Conservation (phyloP, 257 asterid species). For the Sherardia arvensis region DNA sequence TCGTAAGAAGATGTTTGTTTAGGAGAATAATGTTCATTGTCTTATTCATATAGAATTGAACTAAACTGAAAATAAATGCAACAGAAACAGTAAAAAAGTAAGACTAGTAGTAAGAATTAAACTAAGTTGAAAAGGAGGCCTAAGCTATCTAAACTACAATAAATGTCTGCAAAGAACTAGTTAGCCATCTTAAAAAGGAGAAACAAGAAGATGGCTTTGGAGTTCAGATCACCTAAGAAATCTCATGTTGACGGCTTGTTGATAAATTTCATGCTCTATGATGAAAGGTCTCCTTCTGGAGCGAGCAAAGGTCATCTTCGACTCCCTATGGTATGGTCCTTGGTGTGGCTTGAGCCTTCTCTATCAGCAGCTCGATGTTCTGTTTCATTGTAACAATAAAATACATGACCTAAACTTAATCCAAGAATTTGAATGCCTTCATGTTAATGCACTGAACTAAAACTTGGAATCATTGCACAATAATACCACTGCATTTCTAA, state of each 20-base stretch:
- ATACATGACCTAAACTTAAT: background rate
- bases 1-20: too few species aligned
- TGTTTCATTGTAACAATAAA: slow-evolving; percentile 19
- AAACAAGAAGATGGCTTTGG: background rate
- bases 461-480: background rate
- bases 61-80: too few species aligned
- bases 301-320: slow-evolving; percentile 4
- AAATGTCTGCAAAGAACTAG: too few species aligned
- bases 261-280: background rate
- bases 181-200: too few species aligned
- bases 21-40: too few species aligned
- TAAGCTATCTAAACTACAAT: too few species aligned
- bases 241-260: background rate
- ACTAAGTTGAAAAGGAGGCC: too few species aligned
- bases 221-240: too few species aligned
- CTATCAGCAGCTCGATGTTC: slow-evolving; percentile 61
- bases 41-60: too few species aligned
- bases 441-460: background rate
- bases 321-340: slow-evolving; percentile 16
- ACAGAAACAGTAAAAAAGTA: too few species aligned
- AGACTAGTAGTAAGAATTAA: too few species aligned
- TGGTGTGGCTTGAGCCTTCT: slow-evolving; percentile 31
- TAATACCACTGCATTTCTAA: background rate
- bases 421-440: background rate
- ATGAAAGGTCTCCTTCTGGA: background rate